phyloP scores from a whole-genome alignment of 2,329 filamentous ascomycete genomes.

The Fusarium cyanostomum region DNA sequence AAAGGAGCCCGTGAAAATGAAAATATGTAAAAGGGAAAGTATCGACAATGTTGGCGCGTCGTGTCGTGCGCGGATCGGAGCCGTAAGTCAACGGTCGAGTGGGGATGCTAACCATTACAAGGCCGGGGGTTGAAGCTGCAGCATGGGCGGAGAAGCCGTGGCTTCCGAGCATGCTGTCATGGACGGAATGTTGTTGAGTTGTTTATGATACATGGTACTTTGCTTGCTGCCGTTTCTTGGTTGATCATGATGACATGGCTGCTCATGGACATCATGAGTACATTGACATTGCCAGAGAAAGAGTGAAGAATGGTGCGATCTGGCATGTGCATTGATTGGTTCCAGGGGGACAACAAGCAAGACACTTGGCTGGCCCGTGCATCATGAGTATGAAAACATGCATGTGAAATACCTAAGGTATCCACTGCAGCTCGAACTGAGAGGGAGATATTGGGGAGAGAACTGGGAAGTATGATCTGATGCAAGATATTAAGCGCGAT shows the following conservation, averaged over 20 bases:
- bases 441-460: not conserved
- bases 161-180: not conserved
- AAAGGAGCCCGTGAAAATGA: slow-evolving; percentile 4
- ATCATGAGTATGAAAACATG: slow-evolving; percentile 5
- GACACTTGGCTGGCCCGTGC: slow-evolving; percentile 4
- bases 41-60: slow-evolving; percentile 31
- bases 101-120: slow-evolving; percentile 7
- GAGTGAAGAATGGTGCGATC: not conserved
- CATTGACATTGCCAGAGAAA: not conserved
- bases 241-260: not conserved
- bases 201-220: not conserved
- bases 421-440: not conserved
- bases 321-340: not conserved
- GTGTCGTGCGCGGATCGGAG: slow-evolving; percentile 17
- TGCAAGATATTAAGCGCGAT: not conserved
- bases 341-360: not conserved
- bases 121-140: slow-evolving; percentile 18
- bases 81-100: slow-evolving; percentile 3
- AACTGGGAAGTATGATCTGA: slow-evolving; percentile 11
- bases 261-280: slow-evolving; percentile 11
- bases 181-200: not conserved
- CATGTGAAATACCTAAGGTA: not conserved
- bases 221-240: not conserved
- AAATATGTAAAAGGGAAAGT: slow-evolving; percentile 22
- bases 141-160: slow-evolving; percentile 14